Base-by-base conservation (phyloP, 345 rosid genomes). In the Eucalyptus cloeziana region DNA sequence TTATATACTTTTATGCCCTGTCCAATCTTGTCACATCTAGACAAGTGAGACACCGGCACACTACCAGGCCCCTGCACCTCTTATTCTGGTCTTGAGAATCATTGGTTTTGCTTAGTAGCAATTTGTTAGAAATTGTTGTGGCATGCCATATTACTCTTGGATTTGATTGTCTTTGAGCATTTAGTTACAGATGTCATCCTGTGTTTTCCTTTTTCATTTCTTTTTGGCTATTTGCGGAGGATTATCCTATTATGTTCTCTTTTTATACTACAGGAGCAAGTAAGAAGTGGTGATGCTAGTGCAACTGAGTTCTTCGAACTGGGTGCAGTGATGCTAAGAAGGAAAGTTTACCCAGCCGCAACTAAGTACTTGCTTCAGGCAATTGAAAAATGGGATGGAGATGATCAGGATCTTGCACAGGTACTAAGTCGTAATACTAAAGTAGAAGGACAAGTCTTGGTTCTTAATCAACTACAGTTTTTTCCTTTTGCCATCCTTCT, bases 361-460 rank as follows among this genome's bases (percentile, higher is more conserved):
- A 94, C 91, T 88, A 97, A 94, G 90, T 96, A 91, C 91, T 94
- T 97, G 94, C 95, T 91, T 89, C 97, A 96, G 93, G 99, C 99
- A 37, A 95, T 97, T 89, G 95, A 94, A 51, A 97, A 96, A 92
- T 97, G 99, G 99, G 99, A 96, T 86, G 98, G 99, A 85, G 99
- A 97, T 49, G 98, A 95, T 92, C 99, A 97, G 92, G 99, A 97
- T 94, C 98, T 97, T 90, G 98, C 99, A 12, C 99, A 97, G 99
- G 99, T 97, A 93, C n/a, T 76, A 76, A 21, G 83, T 76, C 27
- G 1, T 76, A 76, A 76, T 10, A 71, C 83, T 71, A 10, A 37
- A 21, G 19, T 37, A 21, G 83, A 76, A 76, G 45, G 45, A 76
- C 4, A 12, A 76, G 45, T 76, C 83, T 76, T 76, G 83, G 83